Evolutionary conservation across 2,329 filamentous ascomycete genomes (phyloP), one percentile per base, ranked within the genome.

Genomic region (Sporothrix dimorphospora): DNA sequence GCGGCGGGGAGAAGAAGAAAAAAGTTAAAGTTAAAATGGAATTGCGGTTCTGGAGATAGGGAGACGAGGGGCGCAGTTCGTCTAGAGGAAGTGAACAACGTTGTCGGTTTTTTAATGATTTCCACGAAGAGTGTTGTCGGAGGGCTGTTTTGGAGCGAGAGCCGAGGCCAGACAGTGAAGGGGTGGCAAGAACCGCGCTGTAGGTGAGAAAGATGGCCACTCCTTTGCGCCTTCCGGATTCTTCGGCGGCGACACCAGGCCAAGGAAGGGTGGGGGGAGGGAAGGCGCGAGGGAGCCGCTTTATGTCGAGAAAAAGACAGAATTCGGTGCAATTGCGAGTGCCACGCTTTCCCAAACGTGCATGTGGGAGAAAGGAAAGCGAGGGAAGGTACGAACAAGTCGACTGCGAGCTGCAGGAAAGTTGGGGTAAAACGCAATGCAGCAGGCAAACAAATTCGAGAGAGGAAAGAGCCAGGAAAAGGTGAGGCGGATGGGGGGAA

Each of bases 171-270:
- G 27, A 34, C 19, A 30, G 27, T 34, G 12, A 19, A 12, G 16
- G n/a, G 45, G 65, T 51, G 65, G 65, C 65, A 67, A 53, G 65
- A 67, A 12, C 45, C 9, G 30, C 16, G 38, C 27, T 21, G 30
- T 47, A 66, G 24, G 40, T 34, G 40, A n/a, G 16, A n/a, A 65
- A 45, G 24, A 65, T 30, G 57, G 21, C 61, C 42, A 49, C 24
- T 51, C 4, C 19, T 24, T 67, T 53, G 65, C 45, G 65, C 65
- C 65, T 67, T 67, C 65, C 65, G 65, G 65, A 38, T 51, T 51
- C 65, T 67, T 51, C 65, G 65, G 65, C 27, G 63, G 24, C 42
- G 24, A 53, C 40, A 45, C 24, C n/a, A 45, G 6, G 40, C 65
- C 42, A 51, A 21, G 12, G 21, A 38, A 34, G 30, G 55, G 30